Evolutionary conservation across 225 moss, liverwort and hornwort species (phyloP), one percentile per base, ranked within the genome.

Genomic region (Pleurozium schreberi): DNA sequence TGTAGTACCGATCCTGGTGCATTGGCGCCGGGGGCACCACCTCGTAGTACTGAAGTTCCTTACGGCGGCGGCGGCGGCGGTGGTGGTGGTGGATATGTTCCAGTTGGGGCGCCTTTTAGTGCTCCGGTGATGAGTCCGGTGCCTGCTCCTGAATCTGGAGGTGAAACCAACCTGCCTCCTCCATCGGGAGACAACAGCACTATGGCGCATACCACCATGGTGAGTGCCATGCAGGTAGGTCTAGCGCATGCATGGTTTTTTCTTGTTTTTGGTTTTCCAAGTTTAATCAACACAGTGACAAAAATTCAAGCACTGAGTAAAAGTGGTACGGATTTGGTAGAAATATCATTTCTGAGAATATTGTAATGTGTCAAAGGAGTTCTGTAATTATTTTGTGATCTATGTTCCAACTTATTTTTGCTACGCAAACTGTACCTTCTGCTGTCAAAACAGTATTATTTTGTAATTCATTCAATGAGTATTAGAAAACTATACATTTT

Each of bases 151-250:
- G 81, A 84, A 38, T 87, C 92, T 62, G 94, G 93, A 67, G 91
- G 84, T 55, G 91, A 91, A 49, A 45, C 14, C 63, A 50, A 2
- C 60, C 65, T 64, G 85, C 70, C 68, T 22, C 73, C 84, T 49
- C 82, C 87, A 31, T 42, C 80, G 26, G 80, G 78, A 57, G 92
- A 87, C 87, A 90, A 90, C 88, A 84, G 71, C 87, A 92, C 90
- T 67, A 69, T 89, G 89, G 92, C 94, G 85, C 94, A 94, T 93
- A 93, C 93, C 88, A 93, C 93, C 87, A 90, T 90, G 94, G 94
- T 94, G 93, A 94, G 93, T 94, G 94, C 93, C 93, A 88, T 91
- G 88, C 82, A 92, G 91, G 93, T 92, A 92, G 89, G 94, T 85
- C 49, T 59, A 91, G 88, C 58, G 78, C 73, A 89, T 65, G 78